These are phyloP conservation scores for Fusarium foetens DNA, from an alignment of 2,329 filamentous ascomycete species.

Conservation along the genomic window DNA sequence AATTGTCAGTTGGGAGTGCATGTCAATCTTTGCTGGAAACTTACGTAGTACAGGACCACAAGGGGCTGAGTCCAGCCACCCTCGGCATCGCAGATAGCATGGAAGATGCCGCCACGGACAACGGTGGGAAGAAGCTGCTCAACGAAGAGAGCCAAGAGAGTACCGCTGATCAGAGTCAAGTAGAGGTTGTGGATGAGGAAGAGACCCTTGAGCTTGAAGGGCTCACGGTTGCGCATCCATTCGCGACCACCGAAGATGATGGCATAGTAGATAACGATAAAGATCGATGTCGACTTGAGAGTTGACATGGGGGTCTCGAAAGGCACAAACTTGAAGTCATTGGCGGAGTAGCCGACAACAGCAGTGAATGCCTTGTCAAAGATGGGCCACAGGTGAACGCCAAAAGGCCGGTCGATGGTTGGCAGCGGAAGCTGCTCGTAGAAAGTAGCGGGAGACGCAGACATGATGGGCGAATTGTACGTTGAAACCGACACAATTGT, in stretches of 20 bases:
- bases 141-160: slow-evolving; percentile 84
- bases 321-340: slow-evolving; percentile 85
- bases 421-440: slow-evolving; percentile 73
- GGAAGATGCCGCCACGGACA: slow-evolving; percentile 83
- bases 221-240: slow-evolving; percentile 85
- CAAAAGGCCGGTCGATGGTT: slow-evolving; percentile 91
- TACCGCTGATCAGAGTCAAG: slow-evolving; percentile 84
- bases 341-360: slow-evolving; percentile 81
- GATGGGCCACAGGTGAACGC: slow-evolving; percentile 90
- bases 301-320: slow-evolving; percentile 92
- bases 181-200: slow-evolving; percentile 98
- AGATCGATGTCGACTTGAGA: slow-evolving; percentile 80
- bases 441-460: slow-evolving; percentile 55
- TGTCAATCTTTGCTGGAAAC: slow-evolving; percentile 47
- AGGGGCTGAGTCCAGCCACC: slow-evolving; percentile 95
- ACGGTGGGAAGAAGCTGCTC: slow-evolving; percentile 92
- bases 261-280: slow-evolving; percentile 89
- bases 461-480: slow-evolving; percentile 48
- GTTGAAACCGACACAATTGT: slow-evolving; percentile 19
- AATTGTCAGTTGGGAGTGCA: slow-evolving; percentile 22
- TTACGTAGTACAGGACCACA: slow-evolving; percentile 95
- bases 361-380: slow-evolving; percentile 87
- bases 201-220: slow-evolving; percentile 86
- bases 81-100: slow-evolving; percentile 80
- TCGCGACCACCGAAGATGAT: slow-evolving; percentile 94